Evolutionary conservation across 2,329 filamentous ascomycete species (phyloP), one percentile per base, ranked within the genome.

Genomic region (Thielaviopsis punctulata): DNA sequence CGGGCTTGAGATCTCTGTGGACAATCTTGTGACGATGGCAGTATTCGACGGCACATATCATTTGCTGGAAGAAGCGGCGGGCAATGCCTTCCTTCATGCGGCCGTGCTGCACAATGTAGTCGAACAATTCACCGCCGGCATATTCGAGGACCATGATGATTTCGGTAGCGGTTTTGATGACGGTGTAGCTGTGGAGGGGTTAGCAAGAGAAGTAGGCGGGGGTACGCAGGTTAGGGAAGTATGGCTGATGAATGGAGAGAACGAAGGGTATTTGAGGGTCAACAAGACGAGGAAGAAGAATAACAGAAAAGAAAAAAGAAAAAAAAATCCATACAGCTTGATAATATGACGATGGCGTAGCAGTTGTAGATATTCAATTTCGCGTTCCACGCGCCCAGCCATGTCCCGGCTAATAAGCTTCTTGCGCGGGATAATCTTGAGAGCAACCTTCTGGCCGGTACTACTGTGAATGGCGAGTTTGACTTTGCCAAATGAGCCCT

Each of bases 141-240:
- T 94, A 98, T 68, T 98, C 92, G 59, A 98, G 79, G 48, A 98
- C 92, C 92, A 98, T 98, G 67, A 96, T 92, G 64, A 98, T 98
- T 65, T 98, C 92, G 56, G 77, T 80, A 22, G 82, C 79, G 6
- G 90, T 95, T 57, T 94, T 95, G 65, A 98, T 96, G 58, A 98
- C 92, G 25, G 92, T 96, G 67, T 87, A 95, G 53, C 86, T 92
- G 61, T 43, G 33, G 1, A 44, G 36, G 15, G 18, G 24, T 12
- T 15, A 23, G 24, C 45, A 18, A 47, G 30, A 13, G 15, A 24
- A 13, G 41, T 52, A 30, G 46, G 45, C 19, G 27, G 39, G 30
- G 7, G 23, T 21, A 23, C 21, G 21, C 4, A 24, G n/a, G n/a
- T 25, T 0, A 46, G 44, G n/a, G 18, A 21, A 23, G 15, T n/a